Base-by-base conservation (phyloP, 129 eudicot species). In the Silybum marianum region DNA sequence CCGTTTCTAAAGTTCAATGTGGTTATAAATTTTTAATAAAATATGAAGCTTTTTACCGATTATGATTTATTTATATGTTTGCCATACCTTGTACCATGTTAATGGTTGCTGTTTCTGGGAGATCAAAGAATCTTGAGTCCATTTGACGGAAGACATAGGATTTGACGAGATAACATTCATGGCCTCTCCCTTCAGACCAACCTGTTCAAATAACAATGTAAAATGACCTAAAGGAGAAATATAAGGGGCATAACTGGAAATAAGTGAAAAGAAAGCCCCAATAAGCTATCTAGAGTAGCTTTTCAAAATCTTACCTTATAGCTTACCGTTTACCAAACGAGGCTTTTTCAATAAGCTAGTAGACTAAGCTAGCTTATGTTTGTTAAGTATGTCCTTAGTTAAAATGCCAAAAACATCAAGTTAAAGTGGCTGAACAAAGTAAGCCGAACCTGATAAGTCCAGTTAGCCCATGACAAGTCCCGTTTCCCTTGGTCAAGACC, bases 181-280 rank as follows among this genome's bases (percentile, higher is more conserved):
- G 73, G 93, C 83, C 80, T 96, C 99, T 80, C 99, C 99, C 85
- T 88, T 96, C n/a, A 96, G 90, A 75, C 99, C 99, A 80, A 89
- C 93, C 99, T 95, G 88, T 69, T 69, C 48, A 40, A 73, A 14
- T 14, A 58, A 58, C 18, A 4, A 58, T 58, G 23, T 1, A 58
- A 14, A 58, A 58, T 14, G 60, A 48, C 60, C n/a, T 48, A 48
- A 48, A 48, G 14, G 60, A 13, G 60, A 48, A 48, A 48, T 58
- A 6, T 58, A 58, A 58, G 23, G 65, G 65, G 65, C 23, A 2
- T 6, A n/a, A 58, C 2, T 58, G 65, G 65, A 58, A 58, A 18
- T 58, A n/a, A 18, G 65, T 58, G 65, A 58, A 58, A n/a, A n/a
- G n/a, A 58, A 18, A 18, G 65, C 65, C 65, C 63, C 65, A 18